phyloP scores from a whole-genome alignment of 352 stramenopile species.

The Globisporangium rhizosaccharum region DNA sequence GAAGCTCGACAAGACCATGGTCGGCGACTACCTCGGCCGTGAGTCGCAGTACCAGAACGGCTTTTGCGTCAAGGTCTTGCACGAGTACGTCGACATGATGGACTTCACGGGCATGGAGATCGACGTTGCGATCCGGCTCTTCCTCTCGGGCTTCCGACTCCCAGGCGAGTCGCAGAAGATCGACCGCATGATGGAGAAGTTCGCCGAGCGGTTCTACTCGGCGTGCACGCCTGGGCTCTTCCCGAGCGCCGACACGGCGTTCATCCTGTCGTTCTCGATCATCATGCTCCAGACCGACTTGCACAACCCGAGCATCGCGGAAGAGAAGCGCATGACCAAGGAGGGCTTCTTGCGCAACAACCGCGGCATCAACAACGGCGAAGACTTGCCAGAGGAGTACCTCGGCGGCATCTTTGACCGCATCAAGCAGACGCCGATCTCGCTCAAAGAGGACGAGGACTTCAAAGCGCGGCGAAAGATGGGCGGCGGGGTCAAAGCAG shows the following conservation, averaged over 20 bases:
- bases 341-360: constrained; percentile 97
- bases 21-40: constrained; percentile 97
- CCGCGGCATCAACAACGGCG: constrained; percentile 94
- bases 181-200: constrained; percentile 99
- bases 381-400: constrained; percentile 93
- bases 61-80: constrained; percentile 91
- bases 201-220: constrained; percentile 92
- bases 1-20: constrained; percentile 94
- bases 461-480: constrained; percentile 26
- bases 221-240: constrained; percentile 82
- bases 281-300: constrained; percentile 92
- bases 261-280: constrained; percentile 96
- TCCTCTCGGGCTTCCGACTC: constrained; percentile 97
- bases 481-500: constrained; percentile 23
- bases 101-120: constrained; percentile 95
- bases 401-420: constrained; percentile 94
- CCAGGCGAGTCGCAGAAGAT: constrained; percentile 99
- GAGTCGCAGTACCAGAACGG: constrained; percentile 94
- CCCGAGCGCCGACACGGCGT: constrained; percentile 95
- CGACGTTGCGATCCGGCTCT: constrained; percentile 97
- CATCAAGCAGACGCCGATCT: constrained; percentile 95
- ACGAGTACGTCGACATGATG: constrained; percentile 96
- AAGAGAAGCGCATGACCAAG: constrained; percentile 97
- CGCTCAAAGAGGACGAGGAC: constrained; percentile 95
- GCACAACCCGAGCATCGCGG: constrained; percentile 97